Evolutionary conservation across 2,329 filamentous ascomycete species (phyloP), one percentile per base, ranked within the genome.

Genomic region (Dactylellina cionopaga): DNA sequence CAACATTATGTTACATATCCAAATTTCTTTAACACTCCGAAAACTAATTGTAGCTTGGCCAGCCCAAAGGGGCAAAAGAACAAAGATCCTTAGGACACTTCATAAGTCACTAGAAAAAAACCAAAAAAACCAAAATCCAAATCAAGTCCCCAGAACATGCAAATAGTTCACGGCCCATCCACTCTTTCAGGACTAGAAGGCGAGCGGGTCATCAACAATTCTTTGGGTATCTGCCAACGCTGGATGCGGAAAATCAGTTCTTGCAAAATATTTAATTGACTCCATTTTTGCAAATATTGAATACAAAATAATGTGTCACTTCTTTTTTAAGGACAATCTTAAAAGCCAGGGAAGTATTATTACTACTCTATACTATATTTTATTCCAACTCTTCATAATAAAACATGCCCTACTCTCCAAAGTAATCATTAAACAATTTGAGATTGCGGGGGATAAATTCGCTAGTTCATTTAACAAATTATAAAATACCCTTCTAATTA

Each of bases 281-380:
- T n/a, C 74, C 0, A 54, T 78, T 0, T 62, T 82, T 1, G 56
- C 56, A 0, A 75, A 24, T 0, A 75, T 31, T 0, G 15, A 43
- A 1, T 56, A 54, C 0, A 76, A 74, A 15, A 79, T 76, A 0
- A 76, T 75, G 1, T 81, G 80, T 51, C 83, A 83, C 56, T 84
- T 82, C 76, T 83, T 83, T 74, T 83, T 83, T 77, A 82, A 82
- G 35, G 81, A 82, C n/a, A 77, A 78, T 47, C 79, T 78, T 24
- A 75, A 78, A 3, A 78, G 81, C 17, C 80, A 82, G 41, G 80
- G 68, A 13, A 78, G 49, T 7, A 25, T 74, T 3, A 71, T 66
- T 9, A 73, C 25, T 39, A 81, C 81, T 10, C 39, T 83, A 0
- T 77, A 78, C 24, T 79, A 77, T 19, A 75, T 83, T 0, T 39